These are phyloP conservation scores for Ascochyta fabae DNA, from an alignment of 2,329 filamentous ascomycete species.

Conservation along the genomic window DNA sequence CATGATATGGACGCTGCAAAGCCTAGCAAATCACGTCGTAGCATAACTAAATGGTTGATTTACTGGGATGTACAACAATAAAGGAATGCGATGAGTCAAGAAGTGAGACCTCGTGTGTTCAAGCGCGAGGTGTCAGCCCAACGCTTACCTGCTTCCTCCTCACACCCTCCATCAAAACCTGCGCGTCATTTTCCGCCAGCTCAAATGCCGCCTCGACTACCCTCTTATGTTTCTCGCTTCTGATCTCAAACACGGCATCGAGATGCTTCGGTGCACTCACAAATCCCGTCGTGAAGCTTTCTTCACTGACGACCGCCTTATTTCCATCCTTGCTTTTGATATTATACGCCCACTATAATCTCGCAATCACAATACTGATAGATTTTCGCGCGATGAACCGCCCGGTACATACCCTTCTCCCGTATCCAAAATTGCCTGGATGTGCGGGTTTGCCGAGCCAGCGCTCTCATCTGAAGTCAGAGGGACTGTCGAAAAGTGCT, in stretches of 20 bases:
- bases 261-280: slow-evolving; percentile 33
- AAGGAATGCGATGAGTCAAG: too few relatives aligned
- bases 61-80: too few relatives aligned
- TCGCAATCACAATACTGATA: slow-evolving; percentile 57
- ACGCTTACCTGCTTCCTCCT: slow-evolving; percentile 24
- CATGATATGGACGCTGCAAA: not conserved
- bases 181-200: slow-evolving; percentile 12
- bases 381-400: slow-evolving; percentile 40
- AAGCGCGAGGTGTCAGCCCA: slow-evolving; percentile 15
- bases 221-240: slow-evolving; percentile 23
- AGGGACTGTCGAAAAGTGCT: too few relatives aligned
- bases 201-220: slow-evolving; percentile 32
- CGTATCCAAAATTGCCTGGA: slow-evolving; percentile 54
- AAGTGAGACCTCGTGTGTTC: not conserved
- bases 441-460: not conserved
- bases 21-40: not conserved
- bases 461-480: too few relatives aligned
- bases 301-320: too few relatives aligned
- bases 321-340: slow-evolving; percentile 32
- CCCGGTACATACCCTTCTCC: slow-evolving; percentile 31
- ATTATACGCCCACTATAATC: slow-evolving; percentile 60
- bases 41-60: too few relatives aligned
- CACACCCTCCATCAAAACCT: slow-evolving; percentile 10
- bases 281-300: slow-evolving; percentile 26
- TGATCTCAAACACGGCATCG: slow-evolving; percentile 32